These are phyloP conservation scores for Magnolia sinica DNA, from an alignment of 164 flowering plant genomes.

Conservation along the genomic window DNA sequence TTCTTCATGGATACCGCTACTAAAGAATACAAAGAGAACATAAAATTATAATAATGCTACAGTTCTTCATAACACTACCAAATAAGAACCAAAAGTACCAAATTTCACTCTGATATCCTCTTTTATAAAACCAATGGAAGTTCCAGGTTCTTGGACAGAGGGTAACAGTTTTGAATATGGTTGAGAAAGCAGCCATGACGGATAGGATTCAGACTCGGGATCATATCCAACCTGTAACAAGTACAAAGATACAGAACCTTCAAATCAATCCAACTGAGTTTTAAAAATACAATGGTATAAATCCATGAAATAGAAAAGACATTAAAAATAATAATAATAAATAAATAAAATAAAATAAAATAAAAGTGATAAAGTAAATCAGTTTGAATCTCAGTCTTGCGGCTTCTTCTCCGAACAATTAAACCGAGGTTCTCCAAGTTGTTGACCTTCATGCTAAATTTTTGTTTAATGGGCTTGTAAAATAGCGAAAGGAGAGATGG, in stretches of 20 bases:
- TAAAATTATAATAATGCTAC: background rate
- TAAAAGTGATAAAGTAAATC: background rate
- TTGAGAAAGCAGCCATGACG: slow-evolving; percentile 79
- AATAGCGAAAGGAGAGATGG: too few species aligned
- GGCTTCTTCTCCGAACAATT: background rate
- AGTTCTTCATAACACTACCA: background rate
- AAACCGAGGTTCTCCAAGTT: background rate
- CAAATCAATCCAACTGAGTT: background rate
- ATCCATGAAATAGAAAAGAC: background rate
- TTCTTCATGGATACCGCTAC: background rate
- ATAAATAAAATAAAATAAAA: too few species aligned
- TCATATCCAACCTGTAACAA: slow-evolving; percentile 87
- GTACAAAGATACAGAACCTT: background rate
- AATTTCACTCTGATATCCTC: slow-evolving; percentile 47
- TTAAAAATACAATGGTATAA: background rate
- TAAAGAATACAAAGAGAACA: background rate
- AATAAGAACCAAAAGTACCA: slow-evolving; percentile 37
- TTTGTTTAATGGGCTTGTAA: background rate
- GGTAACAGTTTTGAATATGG: slow-evolving; percentile 77
- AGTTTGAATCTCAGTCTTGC: background rate
- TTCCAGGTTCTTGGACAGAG: slow-evolving; percentile 74
- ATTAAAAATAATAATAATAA: too few species aligned
- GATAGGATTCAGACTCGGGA: slow-evolving; percentile 81
- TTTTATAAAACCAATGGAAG: slow-evolving; percentile 55
- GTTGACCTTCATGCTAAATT: background rate